Conservation (phyloP, 441 rosid species). For the Hura crepitans region DNA sequence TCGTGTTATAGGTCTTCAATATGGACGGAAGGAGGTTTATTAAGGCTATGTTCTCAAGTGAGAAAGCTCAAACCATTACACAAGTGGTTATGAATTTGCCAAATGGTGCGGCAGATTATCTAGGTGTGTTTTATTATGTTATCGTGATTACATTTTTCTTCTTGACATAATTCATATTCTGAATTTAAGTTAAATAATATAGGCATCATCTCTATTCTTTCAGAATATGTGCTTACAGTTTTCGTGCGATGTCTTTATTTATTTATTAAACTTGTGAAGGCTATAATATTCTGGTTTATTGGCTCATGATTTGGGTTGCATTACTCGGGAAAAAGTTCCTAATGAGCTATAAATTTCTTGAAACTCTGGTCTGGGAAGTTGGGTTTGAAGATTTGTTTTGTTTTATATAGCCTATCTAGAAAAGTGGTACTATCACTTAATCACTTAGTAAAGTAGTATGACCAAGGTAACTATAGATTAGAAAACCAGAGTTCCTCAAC, state of each 20-base stretch:
- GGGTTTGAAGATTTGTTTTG: neutral
- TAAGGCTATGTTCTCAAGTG: conserved; percentile 62
- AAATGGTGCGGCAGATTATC: conserved; percentile 69
- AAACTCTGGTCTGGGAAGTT: neutral
- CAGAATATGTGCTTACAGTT: neutral
- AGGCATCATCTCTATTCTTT: conserved; percentile 1
- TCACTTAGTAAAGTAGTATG: neutral
- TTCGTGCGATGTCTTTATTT: neutral
- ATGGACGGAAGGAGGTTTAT: conserved; percentile 94
- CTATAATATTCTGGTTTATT: neutral
- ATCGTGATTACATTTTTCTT: neutral
- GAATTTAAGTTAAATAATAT: neutral
- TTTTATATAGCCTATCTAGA: neutral
- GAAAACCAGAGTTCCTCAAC: neutral
- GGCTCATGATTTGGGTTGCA: neutral
- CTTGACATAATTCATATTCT: neutral
- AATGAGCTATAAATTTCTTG: neutral
- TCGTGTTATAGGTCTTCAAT: conserved; percentile 54
- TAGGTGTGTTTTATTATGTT: conserved; percentile 42
- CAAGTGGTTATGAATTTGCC: conserved; percentile 91
- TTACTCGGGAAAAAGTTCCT: neutral
- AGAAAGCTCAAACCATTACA: conserved; percentile 59
- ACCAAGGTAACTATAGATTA: neutral
- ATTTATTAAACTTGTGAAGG: neutral
- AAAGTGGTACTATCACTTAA: neutral